Conservation (phyloP, 2,329 filamentous ascomycete species). For the Gnomoniopsis smithogilvyi region DNA sequence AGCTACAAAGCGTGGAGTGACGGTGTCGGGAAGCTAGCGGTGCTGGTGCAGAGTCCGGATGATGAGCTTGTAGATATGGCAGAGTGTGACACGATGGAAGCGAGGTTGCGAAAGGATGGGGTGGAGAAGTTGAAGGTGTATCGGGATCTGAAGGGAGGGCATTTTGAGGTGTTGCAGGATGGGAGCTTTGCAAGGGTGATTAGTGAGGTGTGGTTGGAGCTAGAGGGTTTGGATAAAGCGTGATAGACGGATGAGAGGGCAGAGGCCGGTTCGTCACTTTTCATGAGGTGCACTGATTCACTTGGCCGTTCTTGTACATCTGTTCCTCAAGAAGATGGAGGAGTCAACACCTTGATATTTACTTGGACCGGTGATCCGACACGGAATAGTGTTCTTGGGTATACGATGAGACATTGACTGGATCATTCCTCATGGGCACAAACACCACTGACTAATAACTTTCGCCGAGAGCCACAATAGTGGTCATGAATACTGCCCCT, state of each 20-base stretch:
- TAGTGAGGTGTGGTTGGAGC: constrained; percentile 22
- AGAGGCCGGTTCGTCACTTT: too few relatives aligned
- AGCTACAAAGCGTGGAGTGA: constrained; percentile 37
- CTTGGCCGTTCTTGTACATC: background rate
- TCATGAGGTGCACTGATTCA: background rate
- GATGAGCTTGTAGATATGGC: constrained; percentile 52
- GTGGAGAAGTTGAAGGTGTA: constrained; percentile 34
- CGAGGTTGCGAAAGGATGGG: constrained; percentile 38
- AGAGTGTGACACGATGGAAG: constrained; percentile 57
- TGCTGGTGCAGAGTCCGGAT: constrained; percentile 43
- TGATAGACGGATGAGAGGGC: background rate
- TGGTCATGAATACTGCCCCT: too few relatives aligned
- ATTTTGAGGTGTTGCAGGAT: constrained; percentile 63
- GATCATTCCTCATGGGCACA: too few relatives aligned
- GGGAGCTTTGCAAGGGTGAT: constrained; percentile 53
- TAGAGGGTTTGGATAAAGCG: constrained; percentile 14
- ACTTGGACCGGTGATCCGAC: too few relatives aligned
- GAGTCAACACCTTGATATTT: too few relatives aligned
- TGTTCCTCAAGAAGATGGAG: background rate
- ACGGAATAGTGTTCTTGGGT: too few relatives aligned
- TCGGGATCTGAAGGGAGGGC: constrained; percentile 51
- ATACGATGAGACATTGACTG: too few relatives aligned
- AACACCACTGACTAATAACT: too few relatives aligned
- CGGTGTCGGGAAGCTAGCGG: constrained; percentile 28
- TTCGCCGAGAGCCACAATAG: too few relatives aligned